Percentiles rank a stretch among this genome's conserved stretches.
Conservation (phyloP, 2,329 filamentous ascomycete genomes). For the Sphaceloma murrayae region DNA sequence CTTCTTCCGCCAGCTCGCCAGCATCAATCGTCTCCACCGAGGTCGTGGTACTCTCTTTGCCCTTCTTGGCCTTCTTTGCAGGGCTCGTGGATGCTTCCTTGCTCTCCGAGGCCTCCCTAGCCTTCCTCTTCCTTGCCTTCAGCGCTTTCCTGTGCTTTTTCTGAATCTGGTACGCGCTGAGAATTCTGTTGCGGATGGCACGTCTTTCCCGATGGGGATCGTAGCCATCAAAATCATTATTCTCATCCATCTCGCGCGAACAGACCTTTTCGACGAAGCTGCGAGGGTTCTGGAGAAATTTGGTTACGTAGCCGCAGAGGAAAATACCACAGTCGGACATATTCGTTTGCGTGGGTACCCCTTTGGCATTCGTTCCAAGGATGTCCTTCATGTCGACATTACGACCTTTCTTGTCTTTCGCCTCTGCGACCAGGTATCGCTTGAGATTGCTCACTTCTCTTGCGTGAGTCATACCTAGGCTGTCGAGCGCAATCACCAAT, state of each 20-base stretch:
- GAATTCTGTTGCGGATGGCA: slow-evolving; percentile 56
- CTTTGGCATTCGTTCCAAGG: slow-evolving; percentile 58
- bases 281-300: slow-evolving; percentile 68
- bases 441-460: slow-evolving; percentile 59
- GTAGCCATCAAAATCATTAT: slow-evolving; percentile 46
- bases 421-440: slow-evolving; percentile 68
- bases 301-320: slow-evolving; percentile 71
- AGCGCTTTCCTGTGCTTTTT: slow-evolving; percentile 44
- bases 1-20: background rate
- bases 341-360: slow-evolving; percentile 72
- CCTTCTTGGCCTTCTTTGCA: slow-evolving; percentile 2
- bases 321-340: slow-evolving; percentile 85
- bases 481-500: slow-evolving; percentile 79
- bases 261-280: slow-evolving; percentile 59
- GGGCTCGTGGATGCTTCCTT: background rate
- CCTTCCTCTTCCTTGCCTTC: slow-evolving; percentile 33
- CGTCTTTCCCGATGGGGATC: slow-evolving; percentile 50
- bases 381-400: slow-evolving; percentile 38
- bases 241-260: slow-evolving; percentile 50
- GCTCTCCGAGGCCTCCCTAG: background rate
- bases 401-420: slow-evolving; percentile 50
- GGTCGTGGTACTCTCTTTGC: background rate
- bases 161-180: slow-evolving; percentile 53
- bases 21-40: background rate
- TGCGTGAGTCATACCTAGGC: slow-evolving; percentile 57